Conservation (phyloP, 2,329 filamentous ascomycete genomes). For the Cordyceps cicadae region DNA sequence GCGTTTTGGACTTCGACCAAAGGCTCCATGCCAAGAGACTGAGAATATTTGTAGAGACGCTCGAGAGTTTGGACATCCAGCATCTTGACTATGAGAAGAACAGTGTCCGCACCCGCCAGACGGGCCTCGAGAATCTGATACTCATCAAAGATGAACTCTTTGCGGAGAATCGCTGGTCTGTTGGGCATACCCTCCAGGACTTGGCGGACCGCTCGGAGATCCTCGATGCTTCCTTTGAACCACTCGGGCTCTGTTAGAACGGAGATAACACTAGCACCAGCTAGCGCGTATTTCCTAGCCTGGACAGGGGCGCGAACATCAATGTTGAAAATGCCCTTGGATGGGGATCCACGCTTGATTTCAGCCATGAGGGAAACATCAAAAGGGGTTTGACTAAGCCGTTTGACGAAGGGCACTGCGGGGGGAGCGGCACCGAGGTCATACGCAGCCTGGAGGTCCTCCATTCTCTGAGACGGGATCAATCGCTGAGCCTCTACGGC, state of each 20-base stretch:
- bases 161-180: constrained; percentile 81
- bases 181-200: constrained; percentile 88
- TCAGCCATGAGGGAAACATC: constrained; percentile 93
- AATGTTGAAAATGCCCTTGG: constrained; percentile 87
- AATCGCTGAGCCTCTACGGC: constrained; percentile 73
- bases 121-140: constrained; percentile 96
- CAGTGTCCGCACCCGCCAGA: constrained; percentile 85
- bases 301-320: constrained; percentile 83
- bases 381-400: constrained; percentile 74
- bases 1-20: constrained; percentile 93
- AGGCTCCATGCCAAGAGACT: constrained; percentile 91
- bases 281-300: constrained; percentile 82
- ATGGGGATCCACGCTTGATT: constrained; percentile 93
- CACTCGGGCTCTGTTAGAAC: constrained; percentile 98
- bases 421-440: constrained; percentile 78
- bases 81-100: constrained; percentile 98
- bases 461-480: constrained; percentile 73
- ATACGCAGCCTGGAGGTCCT: constrained; percentile 80
- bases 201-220: constrained; percentile 77
- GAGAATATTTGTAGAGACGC: constrained; percentile 78
- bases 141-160: constrained; percentile 96
- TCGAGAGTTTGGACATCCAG: constrained; percentile 66
- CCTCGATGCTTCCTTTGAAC: constrained; percentile 98
- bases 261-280: constrained; percentile 93
- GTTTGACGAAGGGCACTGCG: constrained; percentile 68